phyloP scores from a whole-genome alignment of 148 eudicot species.

The Fagopyrum esculentum region DNA sequence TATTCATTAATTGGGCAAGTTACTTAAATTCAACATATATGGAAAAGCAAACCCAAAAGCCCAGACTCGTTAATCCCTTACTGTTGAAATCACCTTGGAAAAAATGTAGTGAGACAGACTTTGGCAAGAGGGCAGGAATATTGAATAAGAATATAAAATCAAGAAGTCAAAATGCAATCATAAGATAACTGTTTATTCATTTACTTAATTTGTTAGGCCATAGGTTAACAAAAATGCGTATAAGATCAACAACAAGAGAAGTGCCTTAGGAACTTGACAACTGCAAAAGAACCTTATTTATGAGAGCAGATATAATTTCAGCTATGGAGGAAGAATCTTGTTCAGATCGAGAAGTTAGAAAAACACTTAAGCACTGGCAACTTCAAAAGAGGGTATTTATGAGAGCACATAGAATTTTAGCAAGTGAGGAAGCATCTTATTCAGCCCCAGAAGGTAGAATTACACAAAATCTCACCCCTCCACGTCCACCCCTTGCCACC shows the following conservation, averaged over 20 bases:
- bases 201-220: not conserved
- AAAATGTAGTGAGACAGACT: not conserved
- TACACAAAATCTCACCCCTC: constrained; percentile 64
- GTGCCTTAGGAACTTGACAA: not conserved
- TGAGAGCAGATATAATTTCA: not conserved
- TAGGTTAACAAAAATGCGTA: too few relatives aligned
- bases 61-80: not conserved
- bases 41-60: not conserved
- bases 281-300: not conserved
- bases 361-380: not conserved
- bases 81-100: not conserved
- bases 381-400: too few relatives aligned
- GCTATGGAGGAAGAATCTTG: not conserved
- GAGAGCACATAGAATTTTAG: too few relatives aligned
- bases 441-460: not conserved
- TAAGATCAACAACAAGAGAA: too few relatives aligned
- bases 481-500: constrained; percentile 98
- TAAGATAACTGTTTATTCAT: not conserved
- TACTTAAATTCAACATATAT: not conserved
- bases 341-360: not conserved
- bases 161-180: constrained; percentile 3
- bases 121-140: not conserved
- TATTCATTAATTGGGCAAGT: not conserved
- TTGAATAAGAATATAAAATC: not conserved
- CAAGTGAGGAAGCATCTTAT: not conserved